Conservation (phyloP, 768 basidiomycete species). For the Butyriboletus loyo region DNA sequence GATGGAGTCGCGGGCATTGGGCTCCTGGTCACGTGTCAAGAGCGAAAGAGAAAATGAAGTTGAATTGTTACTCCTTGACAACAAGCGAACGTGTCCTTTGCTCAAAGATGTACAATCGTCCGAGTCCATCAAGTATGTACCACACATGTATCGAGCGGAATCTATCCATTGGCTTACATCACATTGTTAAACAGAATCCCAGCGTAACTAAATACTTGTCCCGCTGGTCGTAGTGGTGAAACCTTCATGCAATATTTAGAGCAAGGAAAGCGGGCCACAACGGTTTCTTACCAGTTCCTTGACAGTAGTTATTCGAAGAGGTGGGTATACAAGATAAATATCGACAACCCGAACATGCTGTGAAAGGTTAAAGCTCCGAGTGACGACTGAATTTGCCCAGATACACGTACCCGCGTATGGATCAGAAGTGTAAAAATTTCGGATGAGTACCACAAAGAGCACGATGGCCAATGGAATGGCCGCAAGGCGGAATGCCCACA, state of each 20-base stretch:
- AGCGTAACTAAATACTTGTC: slow-evolving; percentile 23
- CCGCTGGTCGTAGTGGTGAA: slow-evolving; percentile 31
- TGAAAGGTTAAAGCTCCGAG: neutral
- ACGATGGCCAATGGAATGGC: slow-evolving; percentile 76
- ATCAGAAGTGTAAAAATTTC: slow-evolving; percentile 89
- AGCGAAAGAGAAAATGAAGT: neutral
- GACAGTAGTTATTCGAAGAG: slow-evolving; percentile 62
- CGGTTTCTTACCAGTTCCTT: slow-evolving; percentile 38
- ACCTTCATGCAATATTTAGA: slow-evolving; percentile 17
- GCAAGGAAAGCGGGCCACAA: neutral
- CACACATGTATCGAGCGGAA: neutral
- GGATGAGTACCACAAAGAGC: slow-evolving; percentile 75
- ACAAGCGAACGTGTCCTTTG: neutral
- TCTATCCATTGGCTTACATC: neutral
- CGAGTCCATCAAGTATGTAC: slow-evolving; percentile 10
- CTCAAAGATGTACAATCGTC: slow-evolving; percentile 1
- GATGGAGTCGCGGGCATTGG: neutral
- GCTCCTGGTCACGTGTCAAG: neutral
- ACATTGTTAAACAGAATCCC: no score
- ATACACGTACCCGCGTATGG: slow-evolving; percentile 69
- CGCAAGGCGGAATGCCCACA: slow-evolving; percentile 68
- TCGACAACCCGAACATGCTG: slow-evolving; percentile 84
- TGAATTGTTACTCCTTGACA: neutral
- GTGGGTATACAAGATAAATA: slow-evolving; percentile 91
- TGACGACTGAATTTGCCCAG: neutral